phyloP scores from a whole-genome alignment of 2,329 filamentous ascomycete species.

The Aspergillus caelatus region DNA sequence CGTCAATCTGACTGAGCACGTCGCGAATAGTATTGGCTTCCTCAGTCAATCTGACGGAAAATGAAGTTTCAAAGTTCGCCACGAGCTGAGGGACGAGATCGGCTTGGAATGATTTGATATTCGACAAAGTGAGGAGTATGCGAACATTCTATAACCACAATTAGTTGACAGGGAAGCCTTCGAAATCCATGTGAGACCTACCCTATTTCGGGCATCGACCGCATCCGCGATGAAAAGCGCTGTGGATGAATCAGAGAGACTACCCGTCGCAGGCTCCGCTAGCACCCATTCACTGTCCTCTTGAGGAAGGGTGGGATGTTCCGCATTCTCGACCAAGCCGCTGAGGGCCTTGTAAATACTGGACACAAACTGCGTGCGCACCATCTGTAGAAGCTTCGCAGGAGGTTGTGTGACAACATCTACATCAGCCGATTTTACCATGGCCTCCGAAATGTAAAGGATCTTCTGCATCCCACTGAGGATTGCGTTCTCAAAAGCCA shows the following conservation, averaged over 20 bases:
- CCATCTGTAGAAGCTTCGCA: conserved; percentile 84
- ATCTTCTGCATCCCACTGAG: conserved; percentile 92
- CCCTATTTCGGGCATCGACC: conserved; percentile 57
- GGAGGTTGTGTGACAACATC: conserved; percentile 85
- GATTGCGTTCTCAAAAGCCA: conserved; percentile 80
- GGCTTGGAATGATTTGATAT: conserved; percentile 79
- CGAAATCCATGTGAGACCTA: conserved; percentile 35
- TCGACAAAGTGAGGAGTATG: conserved; percentile 91
- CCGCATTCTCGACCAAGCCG: conserved; percentile 96
- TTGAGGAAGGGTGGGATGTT: conserved; percentile 69
- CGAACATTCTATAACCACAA: conserved; percentile 72
- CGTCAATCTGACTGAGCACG: conserved; percentile 86
- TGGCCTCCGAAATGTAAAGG: conserved; percentile 85
- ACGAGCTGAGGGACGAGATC: conserved; percentile 87
- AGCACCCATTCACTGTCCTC: conserved; percentile 56
- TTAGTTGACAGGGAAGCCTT: conserved; percentile 16
- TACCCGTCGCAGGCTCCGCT: conserved; percentile 41
- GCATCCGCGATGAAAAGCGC: conserved; percentile 51
- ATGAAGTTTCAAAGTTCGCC: conserved; percentile 87
- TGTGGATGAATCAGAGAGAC: conserved; percentile 36
- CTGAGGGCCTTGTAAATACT: conserved; percentile 92
- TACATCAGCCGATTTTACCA: conserved; percentile 69
- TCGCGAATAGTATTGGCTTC: conserved; percentile 91
- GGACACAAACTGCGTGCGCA: conserved; percentile 87
- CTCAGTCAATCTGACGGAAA: conserved; percentile 91